phyloP scores from a whole-genome alignment of 2,329 filamentous ascomycete genomes.

The Xylaria sp. region DNA sequence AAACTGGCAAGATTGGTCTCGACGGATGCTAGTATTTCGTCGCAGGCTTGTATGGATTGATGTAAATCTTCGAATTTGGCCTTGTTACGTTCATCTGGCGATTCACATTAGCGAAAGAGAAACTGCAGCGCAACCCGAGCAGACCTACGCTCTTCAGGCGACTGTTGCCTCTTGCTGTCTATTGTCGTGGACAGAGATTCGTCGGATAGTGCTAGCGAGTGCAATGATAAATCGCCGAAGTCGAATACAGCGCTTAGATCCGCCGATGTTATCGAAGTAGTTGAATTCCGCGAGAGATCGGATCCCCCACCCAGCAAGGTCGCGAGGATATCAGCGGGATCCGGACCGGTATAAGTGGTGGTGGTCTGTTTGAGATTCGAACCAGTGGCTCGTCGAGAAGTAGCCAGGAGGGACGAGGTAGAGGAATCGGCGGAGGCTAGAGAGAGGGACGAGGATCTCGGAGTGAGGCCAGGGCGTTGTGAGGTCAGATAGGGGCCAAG shows the following conservation, averaged over 20 bases:
- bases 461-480: slow-evolving; percentile 70
- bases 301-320: slow-evolving; percentile 53
- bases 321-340: slow-evolving; percentile 77
- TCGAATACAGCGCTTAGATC: slow-evolving; percentile 75
- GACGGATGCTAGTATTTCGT: slow-evolving; percentile 91
- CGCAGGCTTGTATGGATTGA: slow-evolving; percentile 86
- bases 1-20: slow-evolving; percentile 93
- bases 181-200: slow-evolving; percentile 41
- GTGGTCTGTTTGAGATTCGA: slow-evolving; percentile 71
- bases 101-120: slow-evolving; percentile 39
- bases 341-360: slow-evolving; percentile 63
- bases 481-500: slow-evolving; percentile 75
- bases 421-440: slow-evolving; percentile 81
- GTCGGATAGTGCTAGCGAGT: slow-evolving; percentile 69
- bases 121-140: slow-evolving; percentile 34
- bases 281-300: slow-evolving; percentile 22
- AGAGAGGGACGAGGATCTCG: slow-evolving; percentile 78
- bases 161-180: slow-evolving; percentile 64
- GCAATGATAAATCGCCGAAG: slow-evolving; percentile 80
- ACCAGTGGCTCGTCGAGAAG: slow-evolving; percentile 72
- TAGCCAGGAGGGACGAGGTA: slow-evolving; percentile 74
- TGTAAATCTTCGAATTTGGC: slow-evolving; percentile 91
- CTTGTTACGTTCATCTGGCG: slow-evolving; percentile 78
- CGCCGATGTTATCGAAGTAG: slow-evolving; percentile 54
- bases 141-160: slow-evolving; percentile 76